Evolutionary conservation across 495 filamentous ascomycete genomes (phyloP), one percentile per base, ranked within the genome.

Genomic region (Podospora didyma): DNA sequence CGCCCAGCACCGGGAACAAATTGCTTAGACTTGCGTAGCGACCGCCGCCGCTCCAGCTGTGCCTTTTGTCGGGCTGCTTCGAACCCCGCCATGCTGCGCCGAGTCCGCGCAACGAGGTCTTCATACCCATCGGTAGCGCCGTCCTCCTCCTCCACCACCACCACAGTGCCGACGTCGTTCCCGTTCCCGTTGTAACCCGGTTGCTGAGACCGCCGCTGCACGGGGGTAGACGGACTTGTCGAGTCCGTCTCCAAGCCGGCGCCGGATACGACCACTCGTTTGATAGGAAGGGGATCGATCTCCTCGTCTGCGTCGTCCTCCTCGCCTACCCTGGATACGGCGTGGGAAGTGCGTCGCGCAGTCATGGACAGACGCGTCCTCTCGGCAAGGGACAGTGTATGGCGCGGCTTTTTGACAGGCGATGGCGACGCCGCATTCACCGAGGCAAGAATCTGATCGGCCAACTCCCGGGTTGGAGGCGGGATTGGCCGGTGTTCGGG

Each of bases 41-140:
- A 80, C 59, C 58, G 83, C 74, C 60, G 81, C 80, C 69, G 82
- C 68, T 83, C 61, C 66, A 89, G 19, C 70, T 82, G 66, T 57
- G 82, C 77, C 64, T 78, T 76, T 62, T 80, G 73, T 49, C 73
- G 58, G 59, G 73, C 75, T 4, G 76, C 65, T 39, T 80, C 80
- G 56, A 77, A 81, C 10, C 77, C 76, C 16, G 86, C 89, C 86
- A 96, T 93, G 61, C 87, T 91, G 60, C 85, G 82, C n/a, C 89
- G 79, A 1, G 91, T 96, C 35, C 91, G 86, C 51, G 92, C 83
- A 28, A 84, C 74, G 16, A 96, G 79, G 57, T 76, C 75, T 61
- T 76, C 68, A 50, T 70, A 67, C 20, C 60, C 62, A 64, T 66
- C 62, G 28, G 51, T 60, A 31, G 26, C 3, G 3, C 9, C 26